Conservation (phyloP, 805 yeast genomes). For the Yamadazyma paraphyllophila region DNA sequence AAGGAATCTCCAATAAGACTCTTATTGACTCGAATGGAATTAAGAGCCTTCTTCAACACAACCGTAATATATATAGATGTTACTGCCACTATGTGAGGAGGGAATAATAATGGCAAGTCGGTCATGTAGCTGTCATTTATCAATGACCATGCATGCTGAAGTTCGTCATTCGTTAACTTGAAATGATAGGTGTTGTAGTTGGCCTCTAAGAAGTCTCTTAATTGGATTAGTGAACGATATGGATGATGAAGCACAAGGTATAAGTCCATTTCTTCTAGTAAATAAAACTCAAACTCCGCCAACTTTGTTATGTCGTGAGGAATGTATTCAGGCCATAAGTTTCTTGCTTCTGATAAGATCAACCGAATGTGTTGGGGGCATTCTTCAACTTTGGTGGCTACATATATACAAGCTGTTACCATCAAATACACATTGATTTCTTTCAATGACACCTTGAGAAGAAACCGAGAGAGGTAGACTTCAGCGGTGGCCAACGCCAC, state of each 20-base stretch:
- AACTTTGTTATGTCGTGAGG: constrained; percentile 88
- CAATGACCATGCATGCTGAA: constrained; percentile 85
- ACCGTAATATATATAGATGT: constrained; percentile 79
- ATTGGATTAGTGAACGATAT: constrained; percentile 58
- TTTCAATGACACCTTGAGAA: constrained; percentile 66
- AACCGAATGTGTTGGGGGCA: constrained; percentile 91
- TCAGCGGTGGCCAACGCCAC: constrained; percentile 87
- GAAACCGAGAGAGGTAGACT: constrained; percentile 74
- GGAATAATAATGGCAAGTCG: constrained; percentile 75
- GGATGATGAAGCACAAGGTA: constrained; percentile 75
- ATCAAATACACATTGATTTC: constrained; percentile 82
- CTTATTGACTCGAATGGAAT: constrained; percentile 15
- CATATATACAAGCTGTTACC: constrained; percentile 80
- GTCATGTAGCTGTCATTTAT: constrained; percentile 88
- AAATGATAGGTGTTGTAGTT: constrained; percentile 27
- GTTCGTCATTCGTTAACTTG: constrained; percentile 56
- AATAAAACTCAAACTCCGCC: constrained; percentile 93
- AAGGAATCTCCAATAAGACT: constrained; percentile 9
- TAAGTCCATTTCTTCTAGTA: constrained; percentile 82
- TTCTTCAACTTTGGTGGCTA: constrained; percentile 93
- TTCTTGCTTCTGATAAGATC: constrained; percentile 78
- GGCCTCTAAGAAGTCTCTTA: constrained; percentile 43
- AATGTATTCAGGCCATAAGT: constrained; percentile 91
- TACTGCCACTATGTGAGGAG: constrained; percentile 87
- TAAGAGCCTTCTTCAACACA: constrained; percentile 46